phyloP scores from a whole-genome alignment of 139 green algal genomes.

The Mesotaenium endlicherianum region DNA sequence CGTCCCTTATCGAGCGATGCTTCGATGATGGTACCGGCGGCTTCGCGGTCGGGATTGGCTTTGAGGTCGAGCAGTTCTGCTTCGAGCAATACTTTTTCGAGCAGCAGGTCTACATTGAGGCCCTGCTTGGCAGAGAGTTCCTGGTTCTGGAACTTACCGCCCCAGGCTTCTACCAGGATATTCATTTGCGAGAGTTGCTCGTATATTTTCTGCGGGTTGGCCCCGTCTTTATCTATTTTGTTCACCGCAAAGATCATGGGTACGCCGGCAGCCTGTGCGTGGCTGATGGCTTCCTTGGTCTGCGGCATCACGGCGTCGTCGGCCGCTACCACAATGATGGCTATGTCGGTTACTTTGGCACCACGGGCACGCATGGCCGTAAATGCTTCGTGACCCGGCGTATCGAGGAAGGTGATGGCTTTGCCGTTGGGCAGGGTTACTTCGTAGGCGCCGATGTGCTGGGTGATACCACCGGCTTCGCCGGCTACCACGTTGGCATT shows the following conservation, averaged over 20 bases:
- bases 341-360: constrained; percentile 87
- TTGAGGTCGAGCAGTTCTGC: too few relatives aligned
- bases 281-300: constrained; percentile 86
- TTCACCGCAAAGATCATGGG: constrained; percentile 71
- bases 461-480: constrained; percentile 45
- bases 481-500: constrained; percentile 72
- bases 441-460: constrained; percentile 39
- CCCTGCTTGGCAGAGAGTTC: too few relatives aligned
- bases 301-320: constrained; percentile 93
- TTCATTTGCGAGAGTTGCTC: too few relatives aligned
- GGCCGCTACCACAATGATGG: constrained; percentile 88
- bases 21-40: constrained; percentile 89
- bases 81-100: too few relatives aligned
- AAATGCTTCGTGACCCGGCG: constrained; percentile 61
- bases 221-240: constrained; percentile 47
- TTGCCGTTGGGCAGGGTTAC: constrained; percentile 10
- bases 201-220: too few relatives aligned
- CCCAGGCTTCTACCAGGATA: too few relatives aligned
- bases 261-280: constrained; percentile 79
- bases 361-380: constrained; percentile 88
- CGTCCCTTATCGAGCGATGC: constrained; percentile 77
- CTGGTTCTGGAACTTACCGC: too few relatives aligned
- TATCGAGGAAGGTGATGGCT: constrained; percentile 92
- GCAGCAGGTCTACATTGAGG: too few relatives aligned
- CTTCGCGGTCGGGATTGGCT: constrained; percentile 48